Percentiles rank a stretch among this genome's conserved stretches.
phyloP scores from a whole-genome alignment of 352 stramenopile species.

The Phytophthora gonapodyides region DNA sequence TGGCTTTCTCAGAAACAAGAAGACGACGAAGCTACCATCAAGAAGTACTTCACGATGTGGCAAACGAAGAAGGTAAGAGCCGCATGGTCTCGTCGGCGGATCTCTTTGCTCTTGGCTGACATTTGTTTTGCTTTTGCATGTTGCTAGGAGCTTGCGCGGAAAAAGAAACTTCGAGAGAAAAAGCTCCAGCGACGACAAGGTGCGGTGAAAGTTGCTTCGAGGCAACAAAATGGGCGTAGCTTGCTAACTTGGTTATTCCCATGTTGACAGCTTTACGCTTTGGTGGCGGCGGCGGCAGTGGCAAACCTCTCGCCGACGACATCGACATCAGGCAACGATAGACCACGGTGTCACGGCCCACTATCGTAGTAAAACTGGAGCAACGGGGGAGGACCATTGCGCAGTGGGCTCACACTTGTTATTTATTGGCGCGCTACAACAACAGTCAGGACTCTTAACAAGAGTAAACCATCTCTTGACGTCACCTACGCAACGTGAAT shows the following conservation, averaged over 20 bases:
- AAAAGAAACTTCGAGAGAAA: constrained; percentile 77
- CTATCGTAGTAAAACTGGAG: background rate
- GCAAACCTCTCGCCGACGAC: constrained; percentile 30
- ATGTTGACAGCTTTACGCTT: constrained; percentile 29
- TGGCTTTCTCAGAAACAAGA: constrained; percentile 60
- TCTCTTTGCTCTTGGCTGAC: background rate
- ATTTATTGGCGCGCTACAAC: constrained; percentile 42
- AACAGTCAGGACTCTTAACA: constrained; percentile 16
- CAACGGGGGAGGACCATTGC: background rate
- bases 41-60: constrained; percentile 67
- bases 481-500: no score
- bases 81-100: no score
- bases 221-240: background rate
- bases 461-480: background rate
- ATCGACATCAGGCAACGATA: constrained; percentile 38
- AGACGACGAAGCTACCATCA: constrained; percentile 48
- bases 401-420: constrained; percentile 21
- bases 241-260: background rate
- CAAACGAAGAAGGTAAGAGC: constrained; percentile 61
- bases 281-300: constrained; percentile 28
- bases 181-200: constrained; percentile 71
- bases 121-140: background rate
- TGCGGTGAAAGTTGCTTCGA: constrained; percentile 10
- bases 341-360: constrained; percentile 24
- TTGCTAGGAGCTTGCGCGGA: constrained; percentile 62